Evolutionary conservation across 345 rosid genomes (phyloP).

Genomic region (Citrus australasica): DNA sequence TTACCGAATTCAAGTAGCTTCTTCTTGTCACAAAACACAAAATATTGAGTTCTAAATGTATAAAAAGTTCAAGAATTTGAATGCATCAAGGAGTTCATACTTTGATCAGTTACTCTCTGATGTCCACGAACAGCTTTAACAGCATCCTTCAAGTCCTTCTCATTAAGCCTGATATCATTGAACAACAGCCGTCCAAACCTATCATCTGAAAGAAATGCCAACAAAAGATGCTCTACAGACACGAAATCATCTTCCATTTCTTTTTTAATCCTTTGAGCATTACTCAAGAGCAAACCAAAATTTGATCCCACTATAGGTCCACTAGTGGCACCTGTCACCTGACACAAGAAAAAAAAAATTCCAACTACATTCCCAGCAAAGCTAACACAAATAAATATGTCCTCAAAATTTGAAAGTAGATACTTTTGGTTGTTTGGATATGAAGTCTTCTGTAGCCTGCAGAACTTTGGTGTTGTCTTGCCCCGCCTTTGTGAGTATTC

Average conservation of each 20-base stretch:
- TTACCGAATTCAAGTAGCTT: neutral
- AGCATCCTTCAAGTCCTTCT: conserved; percentile 63
- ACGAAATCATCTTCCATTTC: conserved; percentile 80
- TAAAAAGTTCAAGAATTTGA: neutral
- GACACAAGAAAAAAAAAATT: neutral
- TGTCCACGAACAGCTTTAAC: conserved; percentile 71
- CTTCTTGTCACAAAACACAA: neutral
- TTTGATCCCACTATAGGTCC: conserved; percentile 64
- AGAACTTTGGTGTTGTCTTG: conserved; percentile 64
- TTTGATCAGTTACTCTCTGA: conserved; percentile 89
- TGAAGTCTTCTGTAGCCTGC: conserved; percentile 62
- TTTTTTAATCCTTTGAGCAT: conserved; percentile 57
- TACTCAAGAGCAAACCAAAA: conserved; percentile 49
- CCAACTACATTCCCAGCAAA: neutral
- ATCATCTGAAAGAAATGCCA: conserved; percentile 62
- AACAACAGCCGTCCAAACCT: conserved; percentile 76
- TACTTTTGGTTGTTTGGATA: conserved; percentile 74
- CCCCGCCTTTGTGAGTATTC: conserved; percentile 74
- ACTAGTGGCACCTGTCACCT: conserved; percentile 71
- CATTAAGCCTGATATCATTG: conserved; percentile 48
- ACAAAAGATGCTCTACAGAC: conserved; percentile 74
- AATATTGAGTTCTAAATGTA: neutral
- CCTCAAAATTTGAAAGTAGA: neutral
- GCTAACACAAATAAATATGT: neutral
- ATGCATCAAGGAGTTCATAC: conserved; percentile 27